Evolutionary conservation across 129 eudicot genomes (phyloP).

Genomic region (carrot (Daucus carota)): DNA sequence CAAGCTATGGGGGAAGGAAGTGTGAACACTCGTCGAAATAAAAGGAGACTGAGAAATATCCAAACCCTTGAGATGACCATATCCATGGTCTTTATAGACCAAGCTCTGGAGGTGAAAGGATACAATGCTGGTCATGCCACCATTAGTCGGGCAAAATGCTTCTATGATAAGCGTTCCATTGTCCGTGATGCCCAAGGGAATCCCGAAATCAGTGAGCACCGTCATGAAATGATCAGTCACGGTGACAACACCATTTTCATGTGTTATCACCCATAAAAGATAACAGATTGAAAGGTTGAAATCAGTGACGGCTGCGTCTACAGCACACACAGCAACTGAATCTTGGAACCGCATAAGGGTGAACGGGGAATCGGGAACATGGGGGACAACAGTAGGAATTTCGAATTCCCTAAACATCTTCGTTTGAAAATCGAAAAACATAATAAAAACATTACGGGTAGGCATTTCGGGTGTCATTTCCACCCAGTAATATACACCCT

Average conservation of each 20-base stretch:
- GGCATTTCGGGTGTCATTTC: neutral
- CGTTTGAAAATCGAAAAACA: neutral
- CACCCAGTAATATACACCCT: neutral
- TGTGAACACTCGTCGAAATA: too few species aligned
- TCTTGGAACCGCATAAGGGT: neutral
- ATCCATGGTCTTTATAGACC: neutral
- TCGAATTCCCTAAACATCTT: neutral
- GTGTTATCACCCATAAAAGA: neutral
- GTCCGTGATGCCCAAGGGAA: neutral
- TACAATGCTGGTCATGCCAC: neutral
- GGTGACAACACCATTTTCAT: neutral
- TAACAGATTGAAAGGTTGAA: neutral
- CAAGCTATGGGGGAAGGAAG: too few species aligned
- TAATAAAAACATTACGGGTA: neutral
- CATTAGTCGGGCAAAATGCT: too few species aligned
- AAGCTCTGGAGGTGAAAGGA: neutral
- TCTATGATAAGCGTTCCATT: constrained; percentile 2
- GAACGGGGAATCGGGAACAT: neutral
- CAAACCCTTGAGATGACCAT: too few species aligned
- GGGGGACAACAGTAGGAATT: neutral
- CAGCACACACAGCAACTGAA: neutral
- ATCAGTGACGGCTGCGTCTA: neutral
- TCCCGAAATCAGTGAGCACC: neutral
- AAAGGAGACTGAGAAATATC: too few species aligned
- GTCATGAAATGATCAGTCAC: neutral